Conservation (phyloP, 371 early-diverging fungal species). For the Rozella allomycis region DNA sequence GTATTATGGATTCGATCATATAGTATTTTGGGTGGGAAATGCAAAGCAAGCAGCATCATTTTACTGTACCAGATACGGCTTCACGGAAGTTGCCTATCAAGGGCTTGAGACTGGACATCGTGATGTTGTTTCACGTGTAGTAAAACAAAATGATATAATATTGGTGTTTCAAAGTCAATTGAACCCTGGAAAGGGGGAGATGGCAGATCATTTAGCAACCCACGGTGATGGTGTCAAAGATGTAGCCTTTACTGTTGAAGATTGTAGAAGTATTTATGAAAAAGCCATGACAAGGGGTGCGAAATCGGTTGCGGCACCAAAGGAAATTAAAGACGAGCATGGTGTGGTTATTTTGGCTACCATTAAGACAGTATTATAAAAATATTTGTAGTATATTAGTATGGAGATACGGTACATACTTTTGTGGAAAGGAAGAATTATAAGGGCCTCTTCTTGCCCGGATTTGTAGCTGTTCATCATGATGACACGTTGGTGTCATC, state of each 20-base stretch:
- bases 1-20: conserved; percentile 42
- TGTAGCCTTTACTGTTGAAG: conserved; percentile 77
- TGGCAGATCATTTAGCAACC: conserved; percentile 42
- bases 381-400: conserved; percentile 11
- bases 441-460: conserved; percentile 70
- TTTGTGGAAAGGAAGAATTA: conserved; percentile 67
- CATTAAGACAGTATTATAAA: conserved; percentile 42
- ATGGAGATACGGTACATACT: conserved; percentile 82
- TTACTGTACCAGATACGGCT: conserved; percentile 69
- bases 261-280: conserved; percentile 48
- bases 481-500: conserved; percentile 42
- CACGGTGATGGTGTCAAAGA: conserved; percentile 91
- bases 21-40: conserved; percentile 68
- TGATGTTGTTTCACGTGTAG: conserved; percentile 62
- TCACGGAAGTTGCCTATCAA: conserved; percentile 70
- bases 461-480: conserved; percentile 28
- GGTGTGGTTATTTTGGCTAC: conserved; percentile 80
- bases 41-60: conserved; percentile 86
- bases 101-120: conserved; percentile 86
- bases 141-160: conserved; percentile 47
- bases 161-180: conserved; percentile 81
- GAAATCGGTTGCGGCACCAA: conserved; percentile 53
- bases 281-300: conserved; percentile 75
- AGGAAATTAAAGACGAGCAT: conserved; percentile 51
- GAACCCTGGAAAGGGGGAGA: conserved; percentile 40